phyloP scores from a whole-genome alignment of 2,329 filamentous ascomycete species.

The Penicillium sp. region DNA sequence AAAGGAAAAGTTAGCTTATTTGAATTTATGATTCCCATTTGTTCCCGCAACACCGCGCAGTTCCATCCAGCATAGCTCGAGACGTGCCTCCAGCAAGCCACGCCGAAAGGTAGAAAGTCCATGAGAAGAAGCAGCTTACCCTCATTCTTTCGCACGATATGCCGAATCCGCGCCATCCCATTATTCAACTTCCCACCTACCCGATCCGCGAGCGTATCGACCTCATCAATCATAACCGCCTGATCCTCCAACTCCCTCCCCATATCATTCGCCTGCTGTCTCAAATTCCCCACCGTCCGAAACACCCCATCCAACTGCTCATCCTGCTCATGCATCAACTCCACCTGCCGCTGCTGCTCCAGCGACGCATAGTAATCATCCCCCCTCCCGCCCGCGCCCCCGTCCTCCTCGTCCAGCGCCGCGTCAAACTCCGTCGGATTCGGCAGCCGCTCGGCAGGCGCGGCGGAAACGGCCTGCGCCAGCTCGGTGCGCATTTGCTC shows the following conservation, averaged over 20 bases:
- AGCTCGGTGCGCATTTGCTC: conserved; percentile 88
- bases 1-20: conserved; percentile 24
- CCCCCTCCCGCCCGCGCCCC: conserved; percentile 24
- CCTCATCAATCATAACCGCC: conserved; percentile 79
- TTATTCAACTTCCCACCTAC: conserved; percentile 83
- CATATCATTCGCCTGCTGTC: conserved; percentile 93
- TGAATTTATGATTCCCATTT: conserved; percentile 25
- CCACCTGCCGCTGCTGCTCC: conserved; percentile 85
- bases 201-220: conserved; percentile 81
- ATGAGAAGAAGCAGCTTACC: conserved; percentile 57
- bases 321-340: conserved; percentile 95
- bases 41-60: not conserved
- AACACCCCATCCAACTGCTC: conserved; percentile 90
- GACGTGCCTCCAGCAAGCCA: not conserved
- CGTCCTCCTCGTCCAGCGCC: conserved; percentile 44
- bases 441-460: conserved; percentile 52
- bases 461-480: conserved; percentile 56
- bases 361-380: conserved; percentile 75
- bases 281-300: conserved; percentile 84
- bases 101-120: not conserved
- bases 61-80: not conserved
- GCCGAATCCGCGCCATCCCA: conserved; percentile 81
- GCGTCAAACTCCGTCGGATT: conserved; percentile 61
- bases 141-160: conserved; percentile 87
- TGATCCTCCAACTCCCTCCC: conserved; percentile 95